These are phyloP conservation scores for Achaetomium macrosporum DNA, from an alignment of 2,329 filamentous ascomycete genomes.

Conservation along the genomic window DNA sequence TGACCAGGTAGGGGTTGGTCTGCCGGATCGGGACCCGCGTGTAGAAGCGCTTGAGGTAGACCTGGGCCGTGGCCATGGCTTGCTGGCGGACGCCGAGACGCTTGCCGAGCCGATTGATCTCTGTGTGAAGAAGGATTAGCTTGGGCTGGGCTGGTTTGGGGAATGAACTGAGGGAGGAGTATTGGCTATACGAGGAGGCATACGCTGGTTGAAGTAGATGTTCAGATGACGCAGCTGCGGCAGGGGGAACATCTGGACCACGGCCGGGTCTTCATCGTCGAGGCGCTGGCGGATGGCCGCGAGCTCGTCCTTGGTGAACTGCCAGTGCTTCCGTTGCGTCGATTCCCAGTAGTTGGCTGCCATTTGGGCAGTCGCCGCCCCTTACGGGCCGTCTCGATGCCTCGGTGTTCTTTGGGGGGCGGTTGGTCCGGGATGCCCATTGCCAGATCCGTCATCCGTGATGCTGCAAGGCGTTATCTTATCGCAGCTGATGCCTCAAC, in stretches of 20 bases:
- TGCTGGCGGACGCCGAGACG: conserved; percentile 83
- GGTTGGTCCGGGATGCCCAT: too few species aligned
- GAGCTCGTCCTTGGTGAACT: conserved; percentile 78
- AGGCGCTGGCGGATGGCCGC: conserved; percentile 68
- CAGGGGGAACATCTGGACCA: conserved; percentile 73
- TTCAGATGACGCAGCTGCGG: conserved; percentile 76
- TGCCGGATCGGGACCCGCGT: conserved; percentile 82
- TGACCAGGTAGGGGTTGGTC: conserved; percentile 87
- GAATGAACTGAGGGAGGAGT: too few species aligned
- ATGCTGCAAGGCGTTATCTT: too few species aligned
- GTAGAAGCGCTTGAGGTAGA: conserved; percentile 94
- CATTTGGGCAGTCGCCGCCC: conserved; percentile 46
- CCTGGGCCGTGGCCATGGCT: conserved; percentile 85
- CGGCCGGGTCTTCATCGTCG: conserved; percentile 66
- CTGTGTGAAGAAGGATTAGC: conserved; percentile 36
- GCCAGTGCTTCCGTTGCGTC: conserved; percentile 85
- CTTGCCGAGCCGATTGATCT: conserved; percentile 76
- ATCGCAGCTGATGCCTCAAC: too few species aligned
- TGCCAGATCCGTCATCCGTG: too few species aligned
- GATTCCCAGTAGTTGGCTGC: conserved; percentile 97
- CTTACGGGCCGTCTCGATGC: conserved; percentile 1
- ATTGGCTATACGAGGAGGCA: too few species aligned
- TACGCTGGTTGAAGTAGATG: conserved; percentile 90
- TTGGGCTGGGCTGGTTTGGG: not conserved
- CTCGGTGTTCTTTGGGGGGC: not conserved